phyloP scores from a whole-genome alignment of 2,329 filamentous ascomycete species.

The Epichloe hybrida region DNA sequence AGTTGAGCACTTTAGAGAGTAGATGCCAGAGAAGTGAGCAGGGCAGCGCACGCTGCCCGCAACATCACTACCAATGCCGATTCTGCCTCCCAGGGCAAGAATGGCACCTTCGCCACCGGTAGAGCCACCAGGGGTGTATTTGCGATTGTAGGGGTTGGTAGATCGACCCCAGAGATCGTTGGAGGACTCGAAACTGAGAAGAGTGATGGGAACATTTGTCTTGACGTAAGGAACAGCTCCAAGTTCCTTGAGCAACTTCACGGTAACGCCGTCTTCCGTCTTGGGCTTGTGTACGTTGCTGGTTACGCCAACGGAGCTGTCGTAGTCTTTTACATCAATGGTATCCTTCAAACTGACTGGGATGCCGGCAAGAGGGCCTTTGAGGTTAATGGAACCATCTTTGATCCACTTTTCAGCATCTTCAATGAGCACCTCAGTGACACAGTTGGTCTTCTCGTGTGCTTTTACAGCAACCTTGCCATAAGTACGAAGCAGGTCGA shows the following conservation, averaged over 20 bases:
- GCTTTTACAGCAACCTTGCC: constrained; percentile 75
- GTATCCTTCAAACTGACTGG: constrained; percentile 76
- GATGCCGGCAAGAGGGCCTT: constrained; percentile 75
- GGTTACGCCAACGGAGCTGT: constrained; percentile 71
- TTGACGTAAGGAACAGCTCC: constrained; percentile 87
- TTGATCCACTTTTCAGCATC: constrained; percentile 62
- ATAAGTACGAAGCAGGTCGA: constrained; percentile 71
- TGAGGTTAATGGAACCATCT: constrained; percentile 49
- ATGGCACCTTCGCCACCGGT: constrained; percentile 78
- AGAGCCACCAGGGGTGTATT: constrained; percentile 78
- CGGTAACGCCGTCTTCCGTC: constrained; percentile 55
- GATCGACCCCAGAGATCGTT: constrained; percentile 69
- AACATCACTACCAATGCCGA: constrained; percentile 84
- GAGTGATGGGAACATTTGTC: constrained; percentile 76
- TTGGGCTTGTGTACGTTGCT: constrained; percentile 54
- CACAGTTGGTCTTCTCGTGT: constrained; percentile 75
- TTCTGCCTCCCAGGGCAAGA: constrained; percentile 68
- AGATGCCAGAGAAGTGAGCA: constrained; percentile 82
- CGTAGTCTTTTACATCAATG: constrained; percentile 69
- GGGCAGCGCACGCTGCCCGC: constrained; percentile 78
- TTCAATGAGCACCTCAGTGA: constrained; percentile 74
- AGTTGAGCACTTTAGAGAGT: constrained; percentile 73
- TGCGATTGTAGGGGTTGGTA: constrained; percentile 70
- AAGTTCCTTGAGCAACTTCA: constrained; percentile 69
- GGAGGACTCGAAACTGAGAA: constrained; percentile 74